These are phyloP conservation scores for Extremus antarcticus DNA, from an alignment of 495 filamentous ascomycete genomes.

Conservation along the genomic window DNA sequence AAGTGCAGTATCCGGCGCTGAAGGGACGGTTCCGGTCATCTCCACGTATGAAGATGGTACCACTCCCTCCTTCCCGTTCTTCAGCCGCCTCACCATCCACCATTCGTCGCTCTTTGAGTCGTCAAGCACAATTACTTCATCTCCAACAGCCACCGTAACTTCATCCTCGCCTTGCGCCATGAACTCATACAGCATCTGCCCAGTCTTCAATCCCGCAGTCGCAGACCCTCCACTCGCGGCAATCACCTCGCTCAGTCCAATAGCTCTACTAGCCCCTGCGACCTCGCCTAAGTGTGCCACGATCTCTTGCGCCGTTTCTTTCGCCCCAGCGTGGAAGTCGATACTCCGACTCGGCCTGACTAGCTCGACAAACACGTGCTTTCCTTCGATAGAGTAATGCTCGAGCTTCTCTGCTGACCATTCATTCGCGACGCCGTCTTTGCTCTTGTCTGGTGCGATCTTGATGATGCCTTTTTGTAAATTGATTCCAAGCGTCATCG, in stretches of 20 bases:
- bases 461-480: constrained; percentile 75
- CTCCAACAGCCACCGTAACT: constrained; percentile 78
- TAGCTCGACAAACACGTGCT: constrained; percentile 93
- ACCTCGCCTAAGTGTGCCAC: constrained; percentile 79
- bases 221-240: constrained; percentile 54
- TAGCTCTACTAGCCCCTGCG: constrained; percentile 68
- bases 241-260: constrained; percentile 78
- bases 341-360: constrained; percentile 82
- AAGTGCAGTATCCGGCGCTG: constrained; percentile 36
- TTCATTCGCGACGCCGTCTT: constrained; percentile 73
- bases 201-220: constrained; percentile 59
- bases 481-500: constrained; percentile 86
- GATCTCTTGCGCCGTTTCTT: constrained; percentile 92
- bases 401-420: constrained; percentile 90
- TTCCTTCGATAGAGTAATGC: constrained; percentile 93
- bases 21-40: constrained; percentile 51
- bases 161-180: constrained; percentile 94
- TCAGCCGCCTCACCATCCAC: constrained; percentile 88
- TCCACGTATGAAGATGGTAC: constrained; percentile 98
- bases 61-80: constrained; percentile 90
- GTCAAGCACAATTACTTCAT: constrained; percentile 86
- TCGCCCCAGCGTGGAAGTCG: constrained; percentile 94
- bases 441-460: constrained; percentile 72
- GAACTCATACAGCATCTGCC: constrained; percentile 86
- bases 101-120: constrained; percentile 90